These are phyloP conservation scores for Arabis hirsuta DNA, from an alignment of 345 rosid species.

Conservation along the genomic window DNA sequence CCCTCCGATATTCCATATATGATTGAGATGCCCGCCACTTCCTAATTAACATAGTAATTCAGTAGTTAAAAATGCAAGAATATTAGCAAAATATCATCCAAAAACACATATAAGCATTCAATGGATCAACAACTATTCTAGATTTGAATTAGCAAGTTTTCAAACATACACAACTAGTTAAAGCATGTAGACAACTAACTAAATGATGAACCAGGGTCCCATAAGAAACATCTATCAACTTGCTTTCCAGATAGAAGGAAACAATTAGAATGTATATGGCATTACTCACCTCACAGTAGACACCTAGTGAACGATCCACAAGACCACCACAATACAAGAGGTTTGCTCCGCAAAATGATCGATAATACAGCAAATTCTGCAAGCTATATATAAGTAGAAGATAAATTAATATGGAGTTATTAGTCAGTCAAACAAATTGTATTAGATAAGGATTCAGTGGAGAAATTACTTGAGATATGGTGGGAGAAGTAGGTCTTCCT, in stretches of 20 bases:
- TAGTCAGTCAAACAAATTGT: too few relatives aligned
- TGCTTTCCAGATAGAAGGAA: slow-evolving; percentile 17
- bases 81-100: slow-evolving; percentile 16
- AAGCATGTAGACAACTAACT: too few relatives aligned
- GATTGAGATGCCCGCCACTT: slow-evolving; percentile 65
- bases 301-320: slow-evolving; percentile 64
- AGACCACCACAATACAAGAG: slow-evolving; percentile 42
- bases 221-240: slow-evolving; percentile 14
- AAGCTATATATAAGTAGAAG: too few relatives aligned
- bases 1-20: slow-evolving; percentile 64
- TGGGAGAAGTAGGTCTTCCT: too few relatives aligned
- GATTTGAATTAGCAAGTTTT: not conserved
- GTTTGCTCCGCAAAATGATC: too few relatives aligned
- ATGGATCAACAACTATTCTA: slow-evolving; percentile 13
- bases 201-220: slow-evolving; percentile 18
- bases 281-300: slow-evolving; percentile 84
- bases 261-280: slow-evolving; percentile 16
- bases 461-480: too few relatives aligned
- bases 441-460: too few relatives aligned
- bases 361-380: too few relatives aligned
- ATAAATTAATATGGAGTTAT: too few relatives aligned
- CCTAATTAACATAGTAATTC: slow-evolving; percentile 51
- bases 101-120: slow-evolving; percentile 18
- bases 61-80: slow-evolving; percentile 33
- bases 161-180: slow-evolving; percentile 28